phyloP scores from a whole-genome alignment of 2,329 filamentous ascomycete genomes.

The Diaporthe batatas region DNA sequence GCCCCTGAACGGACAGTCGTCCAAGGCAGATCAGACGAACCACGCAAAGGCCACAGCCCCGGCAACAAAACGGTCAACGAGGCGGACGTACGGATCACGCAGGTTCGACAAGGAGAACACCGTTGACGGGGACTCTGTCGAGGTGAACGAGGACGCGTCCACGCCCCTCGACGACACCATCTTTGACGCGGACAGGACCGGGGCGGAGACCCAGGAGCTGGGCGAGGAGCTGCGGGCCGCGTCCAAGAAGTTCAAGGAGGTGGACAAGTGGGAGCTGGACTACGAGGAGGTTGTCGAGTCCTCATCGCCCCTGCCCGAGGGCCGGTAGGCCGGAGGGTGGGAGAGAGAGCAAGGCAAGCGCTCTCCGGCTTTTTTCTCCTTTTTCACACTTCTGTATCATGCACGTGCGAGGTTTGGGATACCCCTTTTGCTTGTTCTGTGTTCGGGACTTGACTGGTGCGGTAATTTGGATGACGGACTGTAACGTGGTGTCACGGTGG shows the following conservation, averaged over 20 bases:
- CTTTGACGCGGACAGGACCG: conserved; percentile 49
- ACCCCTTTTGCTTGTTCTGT: conserved; percentile 37
- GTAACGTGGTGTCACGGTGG: neutral
- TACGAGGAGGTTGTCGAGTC: conserved; percentile 74
- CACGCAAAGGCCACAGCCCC: conserved; percentile 33
- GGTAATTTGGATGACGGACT: conserved; percentile 19
- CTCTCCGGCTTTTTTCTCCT: neutral
- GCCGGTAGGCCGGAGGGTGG: conserved; percentile 22
- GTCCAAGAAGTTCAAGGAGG: conserved; percentile 75
- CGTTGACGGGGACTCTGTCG: conserved; percentile 51
- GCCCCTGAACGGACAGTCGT: conserved; percentile 26
- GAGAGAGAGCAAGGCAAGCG: neutral
- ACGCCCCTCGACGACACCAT: conserved; percentile 59
- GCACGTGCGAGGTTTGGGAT: conserved; percentile 33
- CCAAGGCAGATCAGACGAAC: conserved; percentile 31
- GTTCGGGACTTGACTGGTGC: conserved; percentile 13
- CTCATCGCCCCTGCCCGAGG: conserved; percentile 62
- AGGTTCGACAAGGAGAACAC: conserved; percentile 71
- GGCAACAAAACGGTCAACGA: conserved; percentile 41
- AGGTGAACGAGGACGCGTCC: conserved; percentile 58
- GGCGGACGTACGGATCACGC: conserved; percentile 64
- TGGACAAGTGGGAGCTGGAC: conserved; percentile 76
- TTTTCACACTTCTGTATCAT: conserved; percentile 31
- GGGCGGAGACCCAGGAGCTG: conserved; percentile 54
- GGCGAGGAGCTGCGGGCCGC: conserved; percentile 70